A percentile compares a stretch with the other conserved stretches of the same genome.
These are phyloP conservation scores for Thuidium tamariscinum DNA, from an alignment of 225 moss, liverwort and hornwort species.

Conservation along the genomic window DNA sequence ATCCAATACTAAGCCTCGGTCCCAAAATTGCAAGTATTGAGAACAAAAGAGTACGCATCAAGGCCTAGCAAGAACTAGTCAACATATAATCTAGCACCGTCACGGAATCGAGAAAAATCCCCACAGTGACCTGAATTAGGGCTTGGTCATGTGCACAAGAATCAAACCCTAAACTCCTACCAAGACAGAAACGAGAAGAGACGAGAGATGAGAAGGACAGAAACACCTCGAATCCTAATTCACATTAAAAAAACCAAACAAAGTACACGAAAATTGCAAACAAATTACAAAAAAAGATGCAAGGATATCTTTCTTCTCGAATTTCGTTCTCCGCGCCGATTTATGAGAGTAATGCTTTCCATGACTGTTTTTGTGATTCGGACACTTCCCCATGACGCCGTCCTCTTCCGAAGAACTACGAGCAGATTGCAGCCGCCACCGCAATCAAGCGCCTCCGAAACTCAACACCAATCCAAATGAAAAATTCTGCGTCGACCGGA, in stretches of 20 bases:
- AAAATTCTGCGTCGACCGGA: background rate
- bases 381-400: constrained; percentile 70
- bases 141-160: background rate
- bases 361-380: constrained; percentile 85
- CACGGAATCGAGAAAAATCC: background rate
- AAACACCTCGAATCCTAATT: background rate
- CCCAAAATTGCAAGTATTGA: background rate
- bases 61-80: background rate
- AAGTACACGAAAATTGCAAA: background rate
- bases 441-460: background rate
- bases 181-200: background rate
- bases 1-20: background rate
- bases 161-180: background rate
- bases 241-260: background rate
- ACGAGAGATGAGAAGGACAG: background rate
- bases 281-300: background rate
- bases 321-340: constrained; percentile 77
- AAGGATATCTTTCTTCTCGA: constrained; percentile 94
- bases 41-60: background rate
- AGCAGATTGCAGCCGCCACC: background rate
- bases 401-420: background rate
- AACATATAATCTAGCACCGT: background rate
- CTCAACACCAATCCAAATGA: background rate
- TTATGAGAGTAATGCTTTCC: constrained; percentile 97
- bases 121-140: background rate